phyloP scores from a whole-genome alignment of 1,284 basidiomycete genomes.

The Pseudozyma sp. region DNA sequence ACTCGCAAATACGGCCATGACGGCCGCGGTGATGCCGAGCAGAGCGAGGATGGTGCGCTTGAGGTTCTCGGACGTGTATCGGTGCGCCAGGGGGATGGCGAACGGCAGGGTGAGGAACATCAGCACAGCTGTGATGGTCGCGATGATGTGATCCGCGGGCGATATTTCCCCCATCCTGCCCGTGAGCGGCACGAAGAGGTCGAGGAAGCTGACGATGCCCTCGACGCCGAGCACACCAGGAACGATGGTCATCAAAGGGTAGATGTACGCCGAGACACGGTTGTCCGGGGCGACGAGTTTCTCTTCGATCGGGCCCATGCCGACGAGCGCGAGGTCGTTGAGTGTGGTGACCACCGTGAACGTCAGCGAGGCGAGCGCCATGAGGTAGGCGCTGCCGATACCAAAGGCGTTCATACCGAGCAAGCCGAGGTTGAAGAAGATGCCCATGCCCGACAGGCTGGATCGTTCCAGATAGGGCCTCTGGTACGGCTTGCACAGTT shows the following conservation, averaged over 20 bases:
- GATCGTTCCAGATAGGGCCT: conserved; percentile 64
- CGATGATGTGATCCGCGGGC: conserved; percentile 87
- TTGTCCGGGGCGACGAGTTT: conserved; percentile 53
- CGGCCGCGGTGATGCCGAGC: conserved; percentile 71
- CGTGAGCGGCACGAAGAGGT: conserved; percentile 92
- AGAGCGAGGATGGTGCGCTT: conserved; percentile 72
- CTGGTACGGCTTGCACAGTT: conserved; percentile 71
- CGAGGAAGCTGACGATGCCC: conserved; percentile 77
- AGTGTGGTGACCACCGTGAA: conserved; percentile 66
- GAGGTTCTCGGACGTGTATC: conserved; percentile 73
- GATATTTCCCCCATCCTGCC: conserved; percentile 70
- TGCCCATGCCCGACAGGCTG: conserved; percentile 44
- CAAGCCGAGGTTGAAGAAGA: conserved; percentile 56
- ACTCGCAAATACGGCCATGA: conserved; percentile 75
- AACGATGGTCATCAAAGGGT: conserved; percentile 67
- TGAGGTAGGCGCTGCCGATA: conserved; percentile 78
- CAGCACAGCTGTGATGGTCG: conserved; percentile 73
- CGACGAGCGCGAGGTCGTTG: conserved; percentile 64
- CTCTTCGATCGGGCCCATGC: conserved; percentile 51
- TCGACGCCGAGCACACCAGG: conserved; percentile 79
- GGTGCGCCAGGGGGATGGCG: conserved; percentile 76
- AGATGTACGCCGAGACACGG: conserved; percentile 57
- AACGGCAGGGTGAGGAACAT: conserved; percentile 74
- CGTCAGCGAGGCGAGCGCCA: conserved; percentile 75
- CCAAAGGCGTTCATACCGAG: conserved; percentile 73